A percentile compares a stretch with the other conserved stretches of the same genome.
Evolutionary conservation across 2,329 filamentous ascomycete genomes (phyloP).

Genomic region (Colletotrichum aenigma): DNA sequence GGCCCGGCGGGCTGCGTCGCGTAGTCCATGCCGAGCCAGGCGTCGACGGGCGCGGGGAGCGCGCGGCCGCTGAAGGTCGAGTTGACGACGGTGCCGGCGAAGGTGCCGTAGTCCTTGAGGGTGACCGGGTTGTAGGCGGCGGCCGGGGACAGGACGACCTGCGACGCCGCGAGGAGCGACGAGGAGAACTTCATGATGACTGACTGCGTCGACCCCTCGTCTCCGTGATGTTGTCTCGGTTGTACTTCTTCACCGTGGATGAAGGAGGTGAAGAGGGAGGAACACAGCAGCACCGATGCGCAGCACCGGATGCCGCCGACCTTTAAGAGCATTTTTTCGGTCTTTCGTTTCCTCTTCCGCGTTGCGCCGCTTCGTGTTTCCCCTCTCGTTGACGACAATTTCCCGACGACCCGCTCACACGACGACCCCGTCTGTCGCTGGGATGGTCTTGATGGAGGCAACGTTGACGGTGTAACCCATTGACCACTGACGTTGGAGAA

Average conservation of each 20-base stretch:
- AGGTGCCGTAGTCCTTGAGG: constrained; percentile 43
- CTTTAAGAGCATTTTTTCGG: not conserved
- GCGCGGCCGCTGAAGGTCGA: constrained; percentile 33
- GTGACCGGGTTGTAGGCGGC: constrained; percentile 21
- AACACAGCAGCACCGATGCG: not conserved
- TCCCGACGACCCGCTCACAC: not conserved
- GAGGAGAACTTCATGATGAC: constrained; percentile 4
- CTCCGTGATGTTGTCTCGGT: not conserved
- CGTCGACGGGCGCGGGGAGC: constrained; percentile 41
- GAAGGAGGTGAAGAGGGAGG: not conserved
- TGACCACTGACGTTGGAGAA: not conserved
- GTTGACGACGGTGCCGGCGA: constrained; percentile 40
- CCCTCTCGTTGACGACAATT: not conserved
- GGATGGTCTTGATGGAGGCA: not conserved
- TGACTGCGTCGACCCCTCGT: not conserved
- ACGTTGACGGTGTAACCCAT: not conserved
- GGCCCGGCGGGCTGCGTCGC: constrained; percentile 42
- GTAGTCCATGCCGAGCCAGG: constrained; percentile 54
- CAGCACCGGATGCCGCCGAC: not conserved
- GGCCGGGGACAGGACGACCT: not conserved
- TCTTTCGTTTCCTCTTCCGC: not conserved
- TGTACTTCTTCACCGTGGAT: not conserved
- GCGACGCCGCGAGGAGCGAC: constrained; percentile 8
- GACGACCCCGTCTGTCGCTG: not conserved
- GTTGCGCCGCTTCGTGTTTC: not conserved